Conservation (phyloP, 352 stramenopile species). For the Phytophthora rubi region DNA sequence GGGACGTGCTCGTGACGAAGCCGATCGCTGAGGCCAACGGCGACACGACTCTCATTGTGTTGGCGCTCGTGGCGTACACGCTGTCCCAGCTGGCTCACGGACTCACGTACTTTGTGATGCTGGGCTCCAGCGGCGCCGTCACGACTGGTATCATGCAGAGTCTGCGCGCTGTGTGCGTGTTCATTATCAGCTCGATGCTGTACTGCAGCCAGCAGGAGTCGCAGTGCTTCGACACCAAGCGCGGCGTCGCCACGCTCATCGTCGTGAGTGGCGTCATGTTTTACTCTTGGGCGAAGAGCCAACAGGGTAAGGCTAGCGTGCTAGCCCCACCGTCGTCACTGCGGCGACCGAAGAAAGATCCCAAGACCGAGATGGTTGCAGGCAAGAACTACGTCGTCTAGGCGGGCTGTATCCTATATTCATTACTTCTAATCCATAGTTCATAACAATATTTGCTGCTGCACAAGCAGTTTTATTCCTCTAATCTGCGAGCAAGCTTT, state of each 20-base stretch:
- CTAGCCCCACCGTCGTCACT: constrained; percentile 23
- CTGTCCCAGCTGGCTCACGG: constrained; percentile 84
- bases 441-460: constrained; percentile 25
- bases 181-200: constrained; percentile 81
- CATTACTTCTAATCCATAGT: constrained; percentile 17
- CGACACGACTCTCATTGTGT: constrained; percentile 63
- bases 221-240: constrained; percentile 87
- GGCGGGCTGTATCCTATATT: constrained; percentile 30
- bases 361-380: constrained; percentile 52
- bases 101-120: constrained; percentile 87
- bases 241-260: constrained; percentile 80
- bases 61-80: constrained; percentile 72
- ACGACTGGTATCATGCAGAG: constrained; percentile 91
- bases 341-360: constrained; percentile 23
- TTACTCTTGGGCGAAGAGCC: constrained; percentile 87
- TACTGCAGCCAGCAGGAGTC: constrained; percentile 88
- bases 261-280: constrained; percentile 85
- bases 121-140: constrained; percentile 80
- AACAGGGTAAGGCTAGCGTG: constrained; percentile 44
- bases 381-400: constrained; percentile 81
- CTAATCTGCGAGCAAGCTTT: constrained; percentile 62
- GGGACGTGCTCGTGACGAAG: constrained; percentile 78
- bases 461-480: background rate
- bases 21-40: constrained; percentile 80
- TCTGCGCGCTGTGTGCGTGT: constrained; percentile 86